Conservation (phyloP, 2,329 filamentous ascomycete species). For the Epichloe gansuensis region DNA sequence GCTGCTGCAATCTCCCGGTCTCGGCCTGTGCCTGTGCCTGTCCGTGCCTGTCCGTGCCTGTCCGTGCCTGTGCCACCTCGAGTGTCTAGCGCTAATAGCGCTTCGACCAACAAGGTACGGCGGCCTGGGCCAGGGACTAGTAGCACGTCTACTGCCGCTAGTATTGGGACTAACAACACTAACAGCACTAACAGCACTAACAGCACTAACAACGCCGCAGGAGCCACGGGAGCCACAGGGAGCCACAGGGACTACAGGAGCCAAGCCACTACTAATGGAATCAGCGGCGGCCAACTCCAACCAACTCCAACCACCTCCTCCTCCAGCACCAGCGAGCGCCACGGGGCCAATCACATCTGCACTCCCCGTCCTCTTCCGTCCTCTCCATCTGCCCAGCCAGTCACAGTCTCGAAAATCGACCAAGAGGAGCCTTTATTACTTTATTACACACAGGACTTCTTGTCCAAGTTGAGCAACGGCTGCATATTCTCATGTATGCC, state of each 20-base stretch:
- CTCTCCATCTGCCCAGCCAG: not conserved
- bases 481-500: not conserved
- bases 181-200: no score
- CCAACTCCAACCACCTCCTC: not conserved
- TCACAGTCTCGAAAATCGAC: not conserved
- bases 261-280: no score
- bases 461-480: not conserved
- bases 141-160: no score
- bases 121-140: not conserved
- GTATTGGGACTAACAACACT: no score
- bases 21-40: not conserved
- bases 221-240: no score
- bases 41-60: not conserved
- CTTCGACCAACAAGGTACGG: not conserved
- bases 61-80: not conserved
- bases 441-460: not conserved
- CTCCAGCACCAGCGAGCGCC: not conserved
- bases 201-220: no score
- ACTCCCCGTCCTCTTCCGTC: not conserved
- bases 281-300: not conserved
- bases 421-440: not conserved
- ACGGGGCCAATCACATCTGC: not conserved
- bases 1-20: no score
- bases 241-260: no score
- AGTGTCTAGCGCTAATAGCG: conserved; percentile 1